Percentiles rank a stretch among this genome's conserved stretches.
Conservation (phyloP, 306 rosid genomes). For the Abrus precatorius region DNA sequence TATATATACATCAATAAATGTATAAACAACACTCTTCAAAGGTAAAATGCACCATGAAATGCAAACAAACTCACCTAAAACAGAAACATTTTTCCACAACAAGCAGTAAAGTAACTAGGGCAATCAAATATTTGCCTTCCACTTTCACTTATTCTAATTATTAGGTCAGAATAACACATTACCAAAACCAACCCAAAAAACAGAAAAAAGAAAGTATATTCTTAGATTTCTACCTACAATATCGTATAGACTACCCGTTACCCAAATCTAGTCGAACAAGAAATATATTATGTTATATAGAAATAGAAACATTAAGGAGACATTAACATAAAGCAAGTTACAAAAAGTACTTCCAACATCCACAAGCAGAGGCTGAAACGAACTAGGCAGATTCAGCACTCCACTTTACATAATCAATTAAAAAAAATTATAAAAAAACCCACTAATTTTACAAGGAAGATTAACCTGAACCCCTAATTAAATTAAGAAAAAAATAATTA, state of each 20-base stretch:
- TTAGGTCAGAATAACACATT: background rate
- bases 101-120: background rate
- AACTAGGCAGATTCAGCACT: conserved; percentile 27
- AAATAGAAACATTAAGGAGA: conserved; percentile 35
- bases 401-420: conserved; percentile 41
- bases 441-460: conserved; percentile 38
- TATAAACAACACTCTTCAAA: too few relatives aligned
- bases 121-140: conserved; percentile 33
- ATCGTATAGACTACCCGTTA: too few relatives aligned
- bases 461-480: conserved; percentile 8
- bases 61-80: too few relatives aligned
- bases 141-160: background rate
- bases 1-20: too few relatives aligned
- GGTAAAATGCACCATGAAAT: too few relatives aligned
- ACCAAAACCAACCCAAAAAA: background rate
- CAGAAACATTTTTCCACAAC: too few relatives aligned
- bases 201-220: too few relatives aligned
- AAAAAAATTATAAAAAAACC: background rate
- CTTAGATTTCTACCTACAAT: too few relatives aligned
- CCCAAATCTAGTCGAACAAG: conserved; percentile 18
- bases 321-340: conserved; percentile 36
- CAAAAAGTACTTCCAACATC: conserved; percentile 36
- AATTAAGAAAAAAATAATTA: conserved; percentile 42
- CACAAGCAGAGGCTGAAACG: conserved; percentile 34
- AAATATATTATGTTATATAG: conserved; percentile 18